A percentile compares a stretch with the other conserved stretches of the same genome.
Conservation (phyloP, 2,329 filamentous ascomycete genomes). For the Zasmidium cellare region DNA sequence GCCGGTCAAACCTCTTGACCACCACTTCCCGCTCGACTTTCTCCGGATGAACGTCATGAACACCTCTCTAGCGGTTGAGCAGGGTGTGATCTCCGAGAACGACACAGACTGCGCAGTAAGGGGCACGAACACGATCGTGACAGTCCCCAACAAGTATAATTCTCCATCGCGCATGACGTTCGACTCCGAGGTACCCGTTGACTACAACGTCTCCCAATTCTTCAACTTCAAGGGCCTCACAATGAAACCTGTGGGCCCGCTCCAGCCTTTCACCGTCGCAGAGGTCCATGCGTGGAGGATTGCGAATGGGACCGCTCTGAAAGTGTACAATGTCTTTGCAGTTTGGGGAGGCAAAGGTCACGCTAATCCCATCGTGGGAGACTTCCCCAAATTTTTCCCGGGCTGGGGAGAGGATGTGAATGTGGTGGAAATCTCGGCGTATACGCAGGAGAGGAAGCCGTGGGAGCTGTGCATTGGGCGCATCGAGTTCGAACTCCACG, state of each 20-base stretch:
- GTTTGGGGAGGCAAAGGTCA: neutral
- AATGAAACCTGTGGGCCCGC: neutral
- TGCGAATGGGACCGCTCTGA: neutral
- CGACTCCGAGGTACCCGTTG: neutral
- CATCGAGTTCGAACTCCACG: neutral
- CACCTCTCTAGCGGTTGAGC: neutral
- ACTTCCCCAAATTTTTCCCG: slow-evolving; percentile 2
- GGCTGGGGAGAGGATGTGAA: slow-evolving; percentile 1
- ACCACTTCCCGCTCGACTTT: neutral
- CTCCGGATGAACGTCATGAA: neutral
- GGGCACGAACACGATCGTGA: slow-evolving; percentile 3
- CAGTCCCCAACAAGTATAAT: neutral
- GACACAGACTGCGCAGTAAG: slow-evolving; percentile 4
- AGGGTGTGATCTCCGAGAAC: neutral
- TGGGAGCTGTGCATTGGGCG: slow-evolving; percentile 4
- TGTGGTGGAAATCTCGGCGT: neutral
- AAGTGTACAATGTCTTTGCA: neutral
- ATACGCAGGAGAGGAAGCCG: neutral
- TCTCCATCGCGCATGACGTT: slow-evolving; percentile 1
- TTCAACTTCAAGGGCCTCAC: neutral
- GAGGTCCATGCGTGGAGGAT: slow-evolving; percentile 1
- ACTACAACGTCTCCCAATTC: neutral
- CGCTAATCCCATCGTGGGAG: neutral
- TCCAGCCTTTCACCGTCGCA: neutral
- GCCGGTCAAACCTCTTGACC: neutral